Evolutionary conservation across 148 eudicot genomes (phyloP), one percentile per base, ranked within the genome.

Genomic region (Dianthus caryophyllus): DNA sequence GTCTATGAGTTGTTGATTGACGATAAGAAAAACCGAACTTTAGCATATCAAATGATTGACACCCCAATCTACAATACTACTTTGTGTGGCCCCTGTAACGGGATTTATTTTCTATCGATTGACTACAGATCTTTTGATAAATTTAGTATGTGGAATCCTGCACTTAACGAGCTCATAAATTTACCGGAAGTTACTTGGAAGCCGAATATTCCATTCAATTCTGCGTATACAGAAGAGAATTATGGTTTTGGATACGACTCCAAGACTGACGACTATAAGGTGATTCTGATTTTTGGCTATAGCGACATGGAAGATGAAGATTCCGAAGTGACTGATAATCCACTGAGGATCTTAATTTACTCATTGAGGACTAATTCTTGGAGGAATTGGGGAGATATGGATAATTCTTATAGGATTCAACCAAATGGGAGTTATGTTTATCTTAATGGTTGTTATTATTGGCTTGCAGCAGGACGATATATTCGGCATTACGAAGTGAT

Each of bases 381-480:
- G 75, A 72, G 64, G 56, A 11, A 65, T 15, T 65, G 57, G 70
- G 70, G 75, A n/a, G 64, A 72, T 11, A 6, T 56, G 43, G n/a
- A 6, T 1, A 33, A 47, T 1, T 26, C 30, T 25, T 72, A 72
- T 13, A 0, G 30, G 4, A 29, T 72, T 44, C 13, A 22, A 16
- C 11, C 0, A 0, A 18, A 56, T 1, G 2, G 2, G 0, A 20
- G 69, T 46, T 65, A 72, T 38, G 13, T 55, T 4, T 65, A 46
- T 17, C n/a, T 72, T 21, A 44, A 72, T 31, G 64, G 47, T 18
- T 55, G 70, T 56, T 66, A n/a, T 49, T 65, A 64, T 24, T 72
- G 70, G 75, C 24, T 72, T 21, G 33, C 18, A 15, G 11, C 27
- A 9, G 3, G 8, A 10, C 3, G 0, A 5, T n/a, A 31, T 13